A percentile compares a stretch with the other conserved stretches of the same genome.
Evolutionary conservation across 352 stramenopile genomes (phyloP).

Genomic region (Phytophthora pseudosyringae): DNA sequence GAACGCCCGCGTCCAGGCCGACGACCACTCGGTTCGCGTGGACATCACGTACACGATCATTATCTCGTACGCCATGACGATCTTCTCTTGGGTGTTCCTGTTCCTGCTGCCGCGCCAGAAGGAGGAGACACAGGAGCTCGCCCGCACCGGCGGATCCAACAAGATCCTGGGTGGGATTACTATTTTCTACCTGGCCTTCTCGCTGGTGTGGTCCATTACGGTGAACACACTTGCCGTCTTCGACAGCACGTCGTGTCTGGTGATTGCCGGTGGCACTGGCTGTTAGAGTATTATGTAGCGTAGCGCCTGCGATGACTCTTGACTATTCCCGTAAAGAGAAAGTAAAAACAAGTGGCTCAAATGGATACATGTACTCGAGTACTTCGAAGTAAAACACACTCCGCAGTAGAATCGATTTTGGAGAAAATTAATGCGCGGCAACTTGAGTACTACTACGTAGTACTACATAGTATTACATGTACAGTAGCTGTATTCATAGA

Average conservation of each 20-base stretch:
- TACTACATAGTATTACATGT: too few relatives aligned
- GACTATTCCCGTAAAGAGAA: too few relatives aligned
- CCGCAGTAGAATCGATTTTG: too few relatives aligned
- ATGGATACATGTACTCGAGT: too few relatives aligned
- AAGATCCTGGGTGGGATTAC: conserved; percentile 37
- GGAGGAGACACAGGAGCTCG: conserved; percentile 35
- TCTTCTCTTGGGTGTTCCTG: conserved; percentile 37
- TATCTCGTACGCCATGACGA: conserved; percentile 41
- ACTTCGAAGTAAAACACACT: too few relatives aligned
- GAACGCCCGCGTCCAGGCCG: conserved; percentile 36
- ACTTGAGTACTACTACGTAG: too few relatives aligned
- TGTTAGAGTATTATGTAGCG: conserved; percentile 18
- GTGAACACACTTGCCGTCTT: conserved; percentile 35
- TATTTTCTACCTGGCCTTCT: conserved; percentile 34
- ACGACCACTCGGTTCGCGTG: conserved; percentile 36
- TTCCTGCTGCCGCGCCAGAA: conserved; percentile 40
- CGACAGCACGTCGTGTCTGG: conserved; percentile 41
- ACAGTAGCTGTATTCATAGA: too few relatives aligned
- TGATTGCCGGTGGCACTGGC: conserved; percentile 39
- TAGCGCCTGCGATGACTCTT: too few relatives aligned
- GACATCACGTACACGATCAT: conserved; percentile 43
- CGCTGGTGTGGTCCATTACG: conserved; percentile 38
- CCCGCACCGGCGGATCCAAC: conserved; percentile 29
- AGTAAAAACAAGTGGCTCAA: too few relatives aligned
- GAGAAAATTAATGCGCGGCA: too few relatives aligned